Conservation (phyloP, 2,329 filamentous ascomycete species). For the Phialemonium atrogriseum region DNA sequence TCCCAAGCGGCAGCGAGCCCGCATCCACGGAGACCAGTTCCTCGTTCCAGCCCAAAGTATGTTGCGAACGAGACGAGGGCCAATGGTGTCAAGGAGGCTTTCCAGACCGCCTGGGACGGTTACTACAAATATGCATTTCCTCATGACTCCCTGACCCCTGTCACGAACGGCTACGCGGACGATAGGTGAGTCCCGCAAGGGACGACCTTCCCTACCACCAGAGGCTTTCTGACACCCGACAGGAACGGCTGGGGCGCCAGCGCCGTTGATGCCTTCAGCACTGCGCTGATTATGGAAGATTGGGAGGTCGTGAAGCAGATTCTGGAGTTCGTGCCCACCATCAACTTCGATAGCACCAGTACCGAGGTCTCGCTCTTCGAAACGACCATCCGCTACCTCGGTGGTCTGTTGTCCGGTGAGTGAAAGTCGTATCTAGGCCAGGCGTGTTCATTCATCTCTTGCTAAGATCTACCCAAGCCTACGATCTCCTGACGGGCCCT, state of each 20-base stretch:
- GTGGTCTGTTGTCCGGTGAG: slow-evolving; percentile 65
- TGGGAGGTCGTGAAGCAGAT: slow-evolving; percentile 61
- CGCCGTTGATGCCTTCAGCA: slow-evolving; percentile 72
- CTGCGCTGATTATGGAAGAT: slow-evolving; percentile 69
- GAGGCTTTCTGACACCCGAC: slow-evolving; percentile 10
- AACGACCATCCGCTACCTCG: slow-evolving; percentile 83
- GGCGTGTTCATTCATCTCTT: too few relatives aligned
- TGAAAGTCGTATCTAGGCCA: slow-evolving; percentile 3
- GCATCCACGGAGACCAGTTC: not conserved
- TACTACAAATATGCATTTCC: slow-evolving; percentile 70
- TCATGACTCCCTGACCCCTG: slow-evolving; percentile 65
- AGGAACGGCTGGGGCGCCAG: slow-evolving; percentile 83
- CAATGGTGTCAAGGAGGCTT: slow-evolving; percentile 58
- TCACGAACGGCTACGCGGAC: slow-evolving; percentile 56
- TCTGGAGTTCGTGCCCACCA: slow-evolving; percentile 58
- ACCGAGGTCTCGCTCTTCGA: slow-evolving; percentile 71
- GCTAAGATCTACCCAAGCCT: slow-evolving; percentile 42
- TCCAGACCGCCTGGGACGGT: slow-evolving; percentile 62
- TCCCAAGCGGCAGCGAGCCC: slow-evolving; percentile 10
- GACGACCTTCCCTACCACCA: not conserved
- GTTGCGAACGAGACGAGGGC: slow-evolving; percentile 34
- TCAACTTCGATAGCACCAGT: slow-evolving; percentile 60
- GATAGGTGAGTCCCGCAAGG: slow-evolving; percentile 49
- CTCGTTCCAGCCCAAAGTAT: slow-evolving; percentile 12
- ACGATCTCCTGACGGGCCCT: slow-evolving; percentile 66